Base-by-base conservation (phyloP, 352 stramenopile species). In the Aphanomyces cochlioides region DNA sequence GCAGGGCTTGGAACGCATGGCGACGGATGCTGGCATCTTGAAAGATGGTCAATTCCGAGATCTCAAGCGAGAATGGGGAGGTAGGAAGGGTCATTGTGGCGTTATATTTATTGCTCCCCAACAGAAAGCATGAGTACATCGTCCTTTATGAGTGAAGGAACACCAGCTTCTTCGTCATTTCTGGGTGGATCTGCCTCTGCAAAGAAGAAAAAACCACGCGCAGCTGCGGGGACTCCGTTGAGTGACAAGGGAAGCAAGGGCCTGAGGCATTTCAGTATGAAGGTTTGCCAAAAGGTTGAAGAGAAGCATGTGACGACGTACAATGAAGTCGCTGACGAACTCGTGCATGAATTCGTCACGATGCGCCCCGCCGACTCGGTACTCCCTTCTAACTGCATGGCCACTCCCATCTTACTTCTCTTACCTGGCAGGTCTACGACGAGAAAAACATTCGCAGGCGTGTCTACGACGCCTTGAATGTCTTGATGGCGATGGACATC, bases 401-500 rank as follows among this genome's bases (percentile, higher is more conserved):
- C 28, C 17, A 40, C 50, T 12, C 19, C 15, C 61, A 19, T 19
- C 5, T 58, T 47, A 6, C 13, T 28, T 17, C 4, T 5, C 50
- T 43, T 37, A 59, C 37, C 10, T 64, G 56, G 48, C 43, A 93
- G 78, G 82, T 88, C n/a, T 96, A 96, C 72, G 90, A 97, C 68
- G 90, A 97, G 66, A 97, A 97, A 71, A 99, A 98, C 73, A 98
- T 99, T 61, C 90, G 96, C 43, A 86, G 96, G 19, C 89, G 96
- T 59, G 95, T 98, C 6, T 99, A 98, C 69, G 96, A 99, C 72
- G 96, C 95, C 38, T 78, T 99, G 13, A 98, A 99, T 75, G 96
- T 99, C 15, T 78, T 99, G 34, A 98, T 98, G 92, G 96, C 96
- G 12, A 98, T 98, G 92, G 95, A 98, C 56, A 98, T 99, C 61